These are phyloP conservation scores for Fusarium denticulatum DNA, from an alignment of 2,329 filamentous ascomycete species.

Conservation along the genomic window DNA sequence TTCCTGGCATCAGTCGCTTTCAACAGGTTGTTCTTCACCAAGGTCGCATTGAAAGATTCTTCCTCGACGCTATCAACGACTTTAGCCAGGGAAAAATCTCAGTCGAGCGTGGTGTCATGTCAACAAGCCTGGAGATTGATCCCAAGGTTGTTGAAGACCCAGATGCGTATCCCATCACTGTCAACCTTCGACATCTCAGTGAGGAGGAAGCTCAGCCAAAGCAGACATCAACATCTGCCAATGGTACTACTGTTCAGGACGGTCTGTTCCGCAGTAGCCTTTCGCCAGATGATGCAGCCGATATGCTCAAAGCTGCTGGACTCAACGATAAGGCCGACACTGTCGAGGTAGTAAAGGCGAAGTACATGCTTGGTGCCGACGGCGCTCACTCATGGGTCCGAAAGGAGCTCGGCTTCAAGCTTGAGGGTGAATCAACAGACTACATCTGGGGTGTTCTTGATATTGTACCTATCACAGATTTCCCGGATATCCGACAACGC, in stretches of 20 bases:
- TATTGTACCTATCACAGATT: conserved; percentile 58
- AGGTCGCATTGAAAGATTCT: conserved; percentile 74
- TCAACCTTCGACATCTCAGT: conserved; percentile 4
- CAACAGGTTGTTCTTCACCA: conserved; percentile 76
- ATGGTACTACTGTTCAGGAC: background rate
- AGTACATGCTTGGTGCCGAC: conserved; percentile 75
- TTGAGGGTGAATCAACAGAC: conserved; percentile 65
- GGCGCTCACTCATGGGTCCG: conserved; percentile 75
- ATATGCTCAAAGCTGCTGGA: conserved; percentile 53
- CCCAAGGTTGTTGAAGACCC: background rate
- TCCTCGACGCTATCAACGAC: conserved; percentile 67
- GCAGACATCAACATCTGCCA: background rate
- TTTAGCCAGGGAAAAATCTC: background rate
- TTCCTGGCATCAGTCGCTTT: conserved; percentile 68
- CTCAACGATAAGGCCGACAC: conserved; percentile 29
- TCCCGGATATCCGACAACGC: conserved; percentile 67
- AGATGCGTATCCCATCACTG: background rate
- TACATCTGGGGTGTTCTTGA: conserved; percentile 63
- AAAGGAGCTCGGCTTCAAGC: conserved; percentile 60
- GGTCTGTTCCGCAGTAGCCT: conserved; percentile 9
- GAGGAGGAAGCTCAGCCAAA: conserved; percentile 6
- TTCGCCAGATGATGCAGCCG: conserved; percentile 62
- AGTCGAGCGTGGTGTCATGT: background rate
- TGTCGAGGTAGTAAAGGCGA: conserved; percentile 48
- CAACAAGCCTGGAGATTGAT: conserved; percentile 1